phyloP scores from a whole-genome alignment of 805 yeast genomes.

The Metschnikowia cerradonensis region DNA sequence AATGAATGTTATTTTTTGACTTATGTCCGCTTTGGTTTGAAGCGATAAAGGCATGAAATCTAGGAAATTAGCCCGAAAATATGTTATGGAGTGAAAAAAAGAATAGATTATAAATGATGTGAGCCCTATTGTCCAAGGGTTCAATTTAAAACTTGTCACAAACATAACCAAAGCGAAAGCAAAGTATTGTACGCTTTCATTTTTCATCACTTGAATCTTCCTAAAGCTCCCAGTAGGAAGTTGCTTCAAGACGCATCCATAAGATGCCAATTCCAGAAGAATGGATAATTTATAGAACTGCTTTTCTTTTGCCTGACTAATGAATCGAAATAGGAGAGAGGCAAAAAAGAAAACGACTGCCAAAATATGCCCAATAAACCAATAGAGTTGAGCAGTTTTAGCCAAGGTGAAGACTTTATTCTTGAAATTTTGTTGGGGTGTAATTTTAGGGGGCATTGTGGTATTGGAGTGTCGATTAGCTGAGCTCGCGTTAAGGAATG shows the following conservation, averaged over 20 bases:
- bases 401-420: slow-evolving; percentile 7
- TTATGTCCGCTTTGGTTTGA: slow-evolving; percentile 28
- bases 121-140: slow-evolving; percentile 36
- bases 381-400: slow-evolving; percentile 48
- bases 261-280: slow-evolving; percentile 53
- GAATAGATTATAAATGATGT: slow-evolving; percentile 35
- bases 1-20: slow-evolving; percentile 27
- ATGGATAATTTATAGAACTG: slow-evolving; percentile 35
- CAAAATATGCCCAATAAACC: slow-evolving; percentile 62
- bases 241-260: slow-evolving; percentile 59
- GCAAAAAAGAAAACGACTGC: slow-evolving; percentile 41
- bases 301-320: slow-evolving; percentile 27
- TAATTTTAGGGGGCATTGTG: slow-evolving; percentile 1
- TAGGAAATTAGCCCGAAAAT: slow-evolving; percentile 36
- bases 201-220: slow-evolving; percentile 26
- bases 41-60: slow-evolving; percentile 29
- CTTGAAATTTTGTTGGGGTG: neutral
- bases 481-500: neutral
- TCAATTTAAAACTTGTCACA: slow-evolving; percentile 26
- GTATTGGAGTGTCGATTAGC: neutral
- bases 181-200: slow-evolving; percentile 40
- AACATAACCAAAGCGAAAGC: slow-evolving; percentile 29
- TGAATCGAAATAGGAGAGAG: slow-evolving; percentile 41
- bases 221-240: slow-evolving; percentile 24
- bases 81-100: slow-evolving; percentile 34